These are phyloP conservation scores for Neurospora tetraspora DNA, from an alignment of 495 filamentous ascomycete species.

Conservation along the genomic window DNA sequence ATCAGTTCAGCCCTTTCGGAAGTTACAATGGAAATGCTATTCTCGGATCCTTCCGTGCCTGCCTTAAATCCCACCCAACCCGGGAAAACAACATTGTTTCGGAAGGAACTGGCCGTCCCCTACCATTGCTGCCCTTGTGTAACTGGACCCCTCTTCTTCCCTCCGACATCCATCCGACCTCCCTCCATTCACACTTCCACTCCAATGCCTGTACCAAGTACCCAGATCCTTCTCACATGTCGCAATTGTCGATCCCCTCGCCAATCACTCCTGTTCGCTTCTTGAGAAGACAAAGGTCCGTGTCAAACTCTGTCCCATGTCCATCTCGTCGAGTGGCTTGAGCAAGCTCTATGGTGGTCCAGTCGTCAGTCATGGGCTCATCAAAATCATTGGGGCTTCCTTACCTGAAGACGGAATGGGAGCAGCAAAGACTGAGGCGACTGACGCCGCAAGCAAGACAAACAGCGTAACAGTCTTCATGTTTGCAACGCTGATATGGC, in stretches of 20 bases:
- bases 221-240: not conserved
- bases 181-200: not conserved
- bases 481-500: not conserved
- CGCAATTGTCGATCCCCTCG: conserved; percentile 1
- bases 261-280: not conserved
- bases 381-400: not conserved
- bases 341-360: not conserved
- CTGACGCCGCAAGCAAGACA: not conserved
- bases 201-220: not conserved
- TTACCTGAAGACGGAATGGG: not conserved
- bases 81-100: not conserved
- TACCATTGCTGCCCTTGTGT: not conserved
- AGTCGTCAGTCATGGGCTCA: not conserved
- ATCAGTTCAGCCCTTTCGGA: not conserved
- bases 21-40: not conserved
- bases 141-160: not conserved
- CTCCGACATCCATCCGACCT: not conserved
- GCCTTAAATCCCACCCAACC: not conserved
- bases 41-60: not conserved
- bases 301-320: conserved; percentile 1
- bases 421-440: not conserved
- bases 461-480: not conserved
- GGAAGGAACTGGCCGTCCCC: not conserved
- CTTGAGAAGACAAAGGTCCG: conserved; percentile 1
- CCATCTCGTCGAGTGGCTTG: not conserved